phyloP scores from a whole-genome alignment of 495 filamentous ascomycete species.

The Parathielavia hyrcaniae region DNA sequence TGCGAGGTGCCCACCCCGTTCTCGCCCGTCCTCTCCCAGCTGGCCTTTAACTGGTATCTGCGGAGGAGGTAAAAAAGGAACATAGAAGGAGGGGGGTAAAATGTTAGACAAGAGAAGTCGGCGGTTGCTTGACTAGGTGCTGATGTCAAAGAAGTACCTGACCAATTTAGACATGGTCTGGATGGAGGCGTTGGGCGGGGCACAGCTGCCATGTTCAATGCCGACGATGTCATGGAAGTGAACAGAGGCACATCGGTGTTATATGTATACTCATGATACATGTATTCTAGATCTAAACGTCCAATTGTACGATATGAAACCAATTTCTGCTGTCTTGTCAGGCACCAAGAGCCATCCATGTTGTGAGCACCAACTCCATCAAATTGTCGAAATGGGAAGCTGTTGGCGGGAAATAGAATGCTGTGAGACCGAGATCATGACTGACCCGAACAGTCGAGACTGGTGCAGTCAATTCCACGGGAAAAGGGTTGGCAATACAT shows the following conservation, averaged over 20 bases:
- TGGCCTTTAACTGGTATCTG: conserved; percentile 93
- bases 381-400: no score
- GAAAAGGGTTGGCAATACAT: no score
- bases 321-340: background rate
- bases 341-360: no score
- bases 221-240: background rate
- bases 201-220: background rate
- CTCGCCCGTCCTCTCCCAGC: conserved; percentile 51
- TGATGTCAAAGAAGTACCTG: background rate
- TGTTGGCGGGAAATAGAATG: no score
- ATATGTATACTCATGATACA: conserved; percentile 5
- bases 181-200: background rate
- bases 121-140: background rate
- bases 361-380: no score
- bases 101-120: background rate
- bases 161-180: no score
- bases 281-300: conserved; percentile 15
- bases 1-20: conserved; percentile 91
- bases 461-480: background rate
- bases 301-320: conserved; percentile 12
- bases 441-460: background rate
- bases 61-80: conserved; percentile 62
- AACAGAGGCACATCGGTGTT: background rate
- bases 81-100: background rate
- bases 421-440: background rate